phyloP scores from a whole-genome alignment of 306 rosid genomes.

The Bauhinia variegata region DNA sequence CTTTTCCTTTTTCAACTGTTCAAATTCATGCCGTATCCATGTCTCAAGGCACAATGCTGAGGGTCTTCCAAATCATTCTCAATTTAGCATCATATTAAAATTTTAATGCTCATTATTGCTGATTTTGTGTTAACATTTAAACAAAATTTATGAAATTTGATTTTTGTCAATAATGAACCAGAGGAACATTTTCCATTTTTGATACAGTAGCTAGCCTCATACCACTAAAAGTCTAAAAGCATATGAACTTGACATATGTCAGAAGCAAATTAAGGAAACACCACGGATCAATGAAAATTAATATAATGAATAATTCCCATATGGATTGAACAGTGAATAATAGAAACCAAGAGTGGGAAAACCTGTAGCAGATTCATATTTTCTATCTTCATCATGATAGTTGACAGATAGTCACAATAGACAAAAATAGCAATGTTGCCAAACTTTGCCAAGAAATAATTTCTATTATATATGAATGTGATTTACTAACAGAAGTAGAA shows the following conservation, averaged over 20 bases:
- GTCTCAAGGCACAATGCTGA: neutral
- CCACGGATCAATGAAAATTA: neutral
- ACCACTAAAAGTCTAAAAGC: neutral
- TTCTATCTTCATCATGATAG: neutral
- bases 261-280: too few relatives aligned
- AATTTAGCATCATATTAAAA: neutral
- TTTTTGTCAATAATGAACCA: neutral
- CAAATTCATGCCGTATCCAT: neutral
- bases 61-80: neutral
- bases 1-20: neutral
- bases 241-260: neutral
- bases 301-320: neutral
- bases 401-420: neutral
- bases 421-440: neutral
- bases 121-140: neutral
- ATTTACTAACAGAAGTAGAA: slow-evolving; percentile 22
- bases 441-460: too few relatives aligned
- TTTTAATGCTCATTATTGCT: neutral
- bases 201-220: neutral
- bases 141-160: neutral
- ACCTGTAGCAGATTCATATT: neutral
- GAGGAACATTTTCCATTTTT: neutral
- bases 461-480: slow-evolving; percentile 4
- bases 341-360: neutral
- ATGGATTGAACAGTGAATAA: neutral